Evolutionary conservation across 345 rosid genomes (phyloP), one percentile per base, ranked within the genome.

Genomic region (Zanthoxylum bungeanum): DNA sequence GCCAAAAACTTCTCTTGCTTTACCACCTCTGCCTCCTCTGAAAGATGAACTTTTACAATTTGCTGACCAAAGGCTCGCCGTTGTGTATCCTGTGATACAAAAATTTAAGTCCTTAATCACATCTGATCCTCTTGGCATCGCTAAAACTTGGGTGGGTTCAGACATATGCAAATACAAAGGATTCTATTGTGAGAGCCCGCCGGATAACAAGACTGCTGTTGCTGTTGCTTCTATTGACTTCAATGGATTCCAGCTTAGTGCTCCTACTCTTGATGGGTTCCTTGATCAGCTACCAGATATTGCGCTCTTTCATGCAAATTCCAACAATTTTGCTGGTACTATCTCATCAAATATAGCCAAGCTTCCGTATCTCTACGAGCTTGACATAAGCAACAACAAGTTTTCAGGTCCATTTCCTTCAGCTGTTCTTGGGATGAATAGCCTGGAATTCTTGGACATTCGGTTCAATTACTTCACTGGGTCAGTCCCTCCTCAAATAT

Each of bases 291-390:
- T 91, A 22, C 93, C 92, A 0, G 94, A 86, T 62, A 74, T 91
- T 36, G 97, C 93, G 14, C 81, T 93, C 63, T 93, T 91, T 77
- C 97, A 93, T 39, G 98, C 91, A 19, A 93, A 93, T 73, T 89
- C 97, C 64, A 93, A 93, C 83, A 77, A 76, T 73, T 93, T 93
- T 44, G 51, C 82, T 0, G 98, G 98, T 30, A 46, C 81, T 0
- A 52, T 89, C 60, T 86, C 94, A 1, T 69, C 91, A 0, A 76
- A 75, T 25, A 86, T 93, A 40, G 74, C 87, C 47, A 79, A 85
- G 55, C 97, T 93, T 62, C 80, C 67, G 21, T 93, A 89, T 60
- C 90, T 93, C 64, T 93, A 91, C 73, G 98, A 93, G 81, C 82
- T 93, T 24, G 98, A 93, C 76, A 77, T 91, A 31, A 93, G 97